A percentile compares a stretch with the other conserved stretches of the same genome.
phyloP scores from a whole-genome alignment of 495 filamentous ascomycete genomes.

The Neurospora sp. region DNA sequence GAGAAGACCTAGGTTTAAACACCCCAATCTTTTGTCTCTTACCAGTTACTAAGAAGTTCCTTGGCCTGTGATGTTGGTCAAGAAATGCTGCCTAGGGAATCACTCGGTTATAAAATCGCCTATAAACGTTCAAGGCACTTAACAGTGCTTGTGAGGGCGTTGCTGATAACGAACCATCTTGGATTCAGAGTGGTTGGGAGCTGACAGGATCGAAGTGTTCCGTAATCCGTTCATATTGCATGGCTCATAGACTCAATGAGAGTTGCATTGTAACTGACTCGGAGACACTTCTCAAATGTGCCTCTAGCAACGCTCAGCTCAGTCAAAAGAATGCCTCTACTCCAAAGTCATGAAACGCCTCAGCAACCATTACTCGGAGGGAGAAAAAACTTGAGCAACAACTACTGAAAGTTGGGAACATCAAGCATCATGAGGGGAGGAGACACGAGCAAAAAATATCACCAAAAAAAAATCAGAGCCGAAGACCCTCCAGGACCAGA shows the following conservation, averaged over 20 bases:
- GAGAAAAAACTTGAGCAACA: neutral
- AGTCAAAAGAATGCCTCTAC: too few relatives aligned
- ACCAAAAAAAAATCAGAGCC: neutral
- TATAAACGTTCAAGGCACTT: neutral
- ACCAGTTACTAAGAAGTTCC: neutral
- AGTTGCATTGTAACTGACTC: too few relatives aligned
- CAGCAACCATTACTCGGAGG: neutral
- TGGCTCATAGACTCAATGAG: neutral
- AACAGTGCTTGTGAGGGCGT: accelerated
- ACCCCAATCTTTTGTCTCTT: neutral
- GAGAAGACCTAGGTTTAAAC: neutral
- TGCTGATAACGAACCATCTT: neutral
- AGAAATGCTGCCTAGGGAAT: neutral
- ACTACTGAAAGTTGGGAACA: neutral
- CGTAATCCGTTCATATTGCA: too few relatives aligned
- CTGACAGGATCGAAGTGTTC: neutral
- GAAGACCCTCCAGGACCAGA: neutral
- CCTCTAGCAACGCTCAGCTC: too few relatives aligned
- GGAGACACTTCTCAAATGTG: too few relatives aligned
- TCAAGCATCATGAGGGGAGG: neutral
- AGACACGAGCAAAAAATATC: neutral
- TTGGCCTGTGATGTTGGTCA: neutral
- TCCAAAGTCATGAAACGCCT: too few relatives aligned
- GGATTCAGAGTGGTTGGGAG: neutral
- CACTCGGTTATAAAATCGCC: neutral